Conservation (phyloP, 1,284 basidiomycete genomes). For the Ceratobasidium sp. region DNA sequence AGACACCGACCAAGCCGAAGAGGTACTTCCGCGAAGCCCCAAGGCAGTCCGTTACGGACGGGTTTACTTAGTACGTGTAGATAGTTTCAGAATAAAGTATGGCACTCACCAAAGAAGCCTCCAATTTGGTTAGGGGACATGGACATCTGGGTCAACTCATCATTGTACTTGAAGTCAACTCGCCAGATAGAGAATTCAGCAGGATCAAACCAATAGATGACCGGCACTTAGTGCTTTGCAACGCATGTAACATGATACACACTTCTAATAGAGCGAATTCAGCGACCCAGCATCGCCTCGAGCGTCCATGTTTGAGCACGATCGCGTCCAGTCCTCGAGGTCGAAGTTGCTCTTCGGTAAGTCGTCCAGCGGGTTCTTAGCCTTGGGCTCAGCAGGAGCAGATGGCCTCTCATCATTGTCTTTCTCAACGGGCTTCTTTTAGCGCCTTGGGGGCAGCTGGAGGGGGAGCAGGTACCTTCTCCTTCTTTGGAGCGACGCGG, state of each 20-base stretch:
- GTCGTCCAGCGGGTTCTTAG: slow-evolving; percentile 94
- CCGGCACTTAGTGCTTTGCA: no score
- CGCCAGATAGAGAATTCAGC: slow-evolving; percentile 52
- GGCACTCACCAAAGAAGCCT: slow-evolving; percentile 81
- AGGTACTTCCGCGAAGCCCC: slow-evolving; percentile 96
- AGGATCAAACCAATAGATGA: slow-evolving; percentile 79
- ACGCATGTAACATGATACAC: no score
- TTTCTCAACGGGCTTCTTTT: slow-evolving; percentile 69
- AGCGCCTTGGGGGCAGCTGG: slow-evolving; percentile 71
- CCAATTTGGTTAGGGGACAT: slow-evolving; percentile 93
- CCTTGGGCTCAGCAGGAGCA: slow-evolving; percentile 77
- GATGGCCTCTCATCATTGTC: slow-evolving; percentile 78
- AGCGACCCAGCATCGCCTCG: slow-evolving; percentile 78
- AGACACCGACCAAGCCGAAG: slow-evolving; percentile 93
- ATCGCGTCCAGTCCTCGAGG: slow-evolving; percentile 98
- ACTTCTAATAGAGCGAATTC: slow-evolving; percentile 95
- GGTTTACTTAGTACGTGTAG: no score
- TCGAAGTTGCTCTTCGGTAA: slow-evolving; percentile 94
- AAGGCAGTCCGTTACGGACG: slow-evolving; percentile 74
- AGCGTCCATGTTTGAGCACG: slow-evolving; percentile 98
- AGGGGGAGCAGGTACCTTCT: slow-evolving; percentile 62
- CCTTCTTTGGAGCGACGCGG: slow-evolving; percentile 77
- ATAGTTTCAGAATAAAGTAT: slow-evolving; percentile 2
- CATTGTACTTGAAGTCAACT: slow-evolving; percentile 71
- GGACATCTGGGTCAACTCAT: slow-evolving; percentile 91